Conservation (phyloP, 306 rosid species). For the Fragaria nilgerrensis region DNA sequence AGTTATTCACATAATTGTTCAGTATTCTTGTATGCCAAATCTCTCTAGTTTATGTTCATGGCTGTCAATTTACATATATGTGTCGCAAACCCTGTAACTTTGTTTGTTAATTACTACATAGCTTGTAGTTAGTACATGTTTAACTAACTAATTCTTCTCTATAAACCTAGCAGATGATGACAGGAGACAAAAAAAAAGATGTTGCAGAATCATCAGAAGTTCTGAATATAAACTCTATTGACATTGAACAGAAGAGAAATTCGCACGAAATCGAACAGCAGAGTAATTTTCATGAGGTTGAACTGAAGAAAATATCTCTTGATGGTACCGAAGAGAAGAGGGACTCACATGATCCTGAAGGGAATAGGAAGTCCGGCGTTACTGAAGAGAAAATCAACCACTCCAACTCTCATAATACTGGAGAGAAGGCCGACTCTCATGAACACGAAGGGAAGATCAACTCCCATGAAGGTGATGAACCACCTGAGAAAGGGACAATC, state of each 20-base stretch:
- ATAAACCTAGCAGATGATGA: constrained; percentile 12
- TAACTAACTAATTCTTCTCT: neutral
- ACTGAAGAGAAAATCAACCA: neutral
- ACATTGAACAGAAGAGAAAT: neutral
- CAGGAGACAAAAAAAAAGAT: neutral
- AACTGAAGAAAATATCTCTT: neutral
- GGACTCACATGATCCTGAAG: neutral
- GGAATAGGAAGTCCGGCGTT: neutral
- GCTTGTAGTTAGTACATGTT: neutral
- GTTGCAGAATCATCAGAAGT: neutral
- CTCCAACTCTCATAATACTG: neutral
- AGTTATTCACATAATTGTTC: neutral
- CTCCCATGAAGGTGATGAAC: neutral
- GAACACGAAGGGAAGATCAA: neutral
- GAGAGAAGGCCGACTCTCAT: neutral
- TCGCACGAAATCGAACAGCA: neutral
- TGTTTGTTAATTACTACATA: neutral
- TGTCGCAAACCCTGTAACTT: neutral
- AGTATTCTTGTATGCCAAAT: neutral
- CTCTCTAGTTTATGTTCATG: neutral
- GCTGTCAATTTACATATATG: neutral
- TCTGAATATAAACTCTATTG: neutral
- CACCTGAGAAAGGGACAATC: neutral
- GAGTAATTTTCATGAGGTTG: neutral
- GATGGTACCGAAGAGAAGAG: neutral